Evolutionary conservation across 2,329 filamentous ascomycete species (phyloP).

Genomic region (Neofusicoccum umdonicola): DNA sequence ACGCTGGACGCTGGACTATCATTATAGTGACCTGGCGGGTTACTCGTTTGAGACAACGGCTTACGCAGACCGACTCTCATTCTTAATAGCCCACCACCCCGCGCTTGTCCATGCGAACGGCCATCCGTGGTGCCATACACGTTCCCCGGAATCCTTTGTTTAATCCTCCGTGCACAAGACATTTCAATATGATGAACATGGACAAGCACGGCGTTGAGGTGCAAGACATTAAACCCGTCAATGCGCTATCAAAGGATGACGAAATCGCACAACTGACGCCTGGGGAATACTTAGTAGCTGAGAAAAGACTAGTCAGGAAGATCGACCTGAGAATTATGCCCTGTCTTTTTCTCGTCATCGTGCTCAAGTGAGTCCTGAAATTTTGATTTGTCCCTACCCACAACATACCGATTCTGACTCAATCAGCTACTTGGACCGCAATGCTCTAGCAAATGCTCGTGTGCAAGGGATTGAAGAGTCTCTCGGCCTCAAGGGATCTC

Average conservation of each 20-base stretch:
- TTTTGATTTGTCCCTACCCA: not conserved
- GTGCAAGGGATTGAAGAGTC: slow-evolving; percentile 61
- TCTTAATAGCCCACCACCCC: not conserved
- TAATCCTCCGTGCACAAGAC: not conserved
- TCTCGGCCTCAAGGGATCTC: not conserved
- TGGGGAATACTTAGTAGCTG: slow-evolving; percentile 29
- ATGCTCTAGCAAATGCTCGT: slow-evolving; percentile 63
- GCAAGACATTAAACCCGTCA: not conserved
- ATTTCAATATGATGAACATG: not conserved
- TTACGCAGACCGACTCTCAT: not conserved
- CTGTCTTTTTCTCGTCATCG: slow-evolving; percentile 37
- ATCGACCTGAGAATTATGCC: slow-evolving; percentile 36
- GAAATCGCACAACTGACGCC: slow-evolving; percentile 32
- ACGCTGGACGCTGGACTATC: not conserved
- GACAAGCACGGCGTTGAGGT: not conserved
- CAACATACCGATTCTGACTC: not conserved
- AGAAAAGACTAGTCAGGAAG: slow-evolving; percentile 32
- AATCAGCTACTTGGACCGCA: slow-evolving; percentile 45
- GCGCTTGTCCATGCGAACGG: not conserved
- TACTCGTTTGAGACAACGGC: not conserved
- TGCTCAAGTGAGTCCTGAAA: slow-evolving; percentile 32
- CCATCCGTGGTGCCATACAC: not conserved
- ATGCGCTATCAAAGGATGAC: slow-evolving; percentile 20
- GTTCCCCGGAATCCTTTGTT: not conserved
- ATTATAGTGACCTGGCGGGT: not conserved